Percentiles rank a stretch among this genome's conserved stretches.
Conservation (phyloP, 768 basidiomycete species). For the Macrolepiota albuminosa region DNA sequence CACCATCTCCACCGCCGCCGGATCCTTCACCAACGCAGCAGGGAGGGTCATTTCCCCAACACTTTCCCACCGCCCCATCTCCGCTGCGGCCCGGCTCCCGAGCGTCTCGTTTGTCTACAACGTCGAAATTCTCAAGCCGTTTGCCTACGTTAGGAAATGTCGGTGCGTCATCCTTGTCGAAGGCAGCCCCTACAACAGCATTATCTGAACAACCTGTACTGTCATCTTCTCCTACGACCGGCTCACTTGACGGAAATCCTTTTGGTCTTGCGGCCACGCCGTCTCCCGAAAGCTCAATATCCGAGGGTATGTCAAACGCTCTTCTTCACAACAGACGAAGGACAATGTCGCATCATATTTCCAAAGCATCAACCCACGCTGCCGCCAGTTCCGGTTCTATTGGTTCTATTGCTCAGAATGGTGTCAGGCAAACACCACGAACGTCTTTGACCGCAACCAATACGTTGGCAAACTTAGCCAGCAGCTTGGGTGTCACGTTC, state of each 20-base stretch:
- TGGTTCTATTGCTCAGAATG: conserved; percentile 23
- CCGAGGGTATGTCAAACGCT: conserved; percentile 54
- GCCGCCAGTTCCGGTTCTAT: conserved; percentile 26
- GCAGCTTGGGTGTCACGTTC: conserved; percentile 59
- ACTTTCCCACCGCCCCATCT: conserved; percentile 36
- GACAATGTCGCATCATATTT: conserved; percentile 56
- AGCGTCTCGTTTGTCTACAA: conserved; percentile 62
- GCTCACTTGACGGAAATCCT: conserved; percentile 34
- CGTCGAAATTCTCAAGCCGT: conserved; percentile 66
- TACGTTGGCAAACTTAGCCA: conserved; percentile 54
- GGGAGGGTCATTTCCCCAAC: conserved; percentile 31
- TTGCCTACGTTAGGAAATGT: conserved; percentile 54
- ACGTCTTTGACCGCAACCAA: conserved; percentile 40
- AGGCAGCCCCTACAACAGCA: conserved; percentile 67
- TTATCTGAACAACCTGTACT: conserved; percentile 50
- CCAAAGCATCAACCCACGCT: conserved; percentile 45
- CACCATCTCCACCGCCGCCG: conserved; percentile 30
- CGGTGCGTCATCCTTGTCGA: conserved; percentile 39
- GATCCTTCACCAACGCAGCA: conserved; percentile 32
- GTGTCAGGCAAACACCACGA: conserved; percentile 21
- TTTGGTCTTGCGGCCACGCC: conserved; percentile 41
- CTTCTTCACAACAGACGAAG: conserved; percentile 40
- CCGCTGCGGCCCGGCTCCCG: conserved; percentile 71
- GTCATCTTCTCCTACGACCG: conserved; percentile 38
- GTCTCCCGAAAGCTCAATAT: conserved; percentile 56